Conservation (phyloP, 1,139 yeast genomes). For the Candida sanyaensis region DNA sequence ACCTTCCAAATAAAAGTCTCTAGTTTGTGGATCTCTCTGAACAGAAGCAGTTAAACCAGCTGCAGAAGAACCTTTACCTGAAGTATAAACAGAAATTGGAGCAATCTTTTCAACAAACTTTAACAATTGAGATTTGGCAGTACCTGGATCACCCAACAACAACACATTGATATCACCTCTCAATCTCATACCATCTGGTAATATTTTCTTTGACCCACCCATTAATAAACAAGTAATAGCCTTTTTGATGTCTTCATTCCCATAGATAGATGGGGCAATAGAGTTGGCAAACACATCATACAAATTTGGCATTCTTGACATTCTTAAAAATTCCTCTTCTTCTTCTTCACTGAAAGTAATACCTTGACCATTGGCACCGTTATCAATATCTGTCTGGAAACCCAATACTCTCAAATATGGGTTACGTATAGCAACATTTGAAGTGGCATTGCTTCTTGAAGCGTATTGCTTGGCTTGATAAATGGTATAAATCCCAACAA, state of each 20-base stretch:
- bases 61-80: slow-evolving; percentile 99
- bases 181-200: slow-evolving; percentile 95
- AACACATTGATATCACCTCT: slow-evolving; percentile 97
- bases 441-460: slow-evolving; percentile 25
- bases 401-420: slow-evolving; percentile 91
- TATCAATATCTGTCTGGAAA: slow-evolving; percentile 78
- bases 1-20: slow-evolving; percentile 95
- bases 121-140: slow-evolving; percentile 93
- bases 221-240: slow-evolving; percentile 88
- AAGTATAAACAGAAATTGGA: slow-evolving; percentile 93
- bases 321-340: slow-evolving; percentile 82
- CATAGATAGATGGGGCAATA: slow-evolving; percentile 96
- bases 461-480: slow-evolving; percentile 64
- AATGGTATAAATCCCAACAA: slow-evolving; percentile 90
- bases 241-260: slow-evolving; percentile 88
- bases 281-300: slow-evolving; percentile 85
- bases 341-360: slow-evolving; percentile 87
- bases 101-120: slow-evolving; percentile 94
- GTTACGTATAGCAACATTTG: slow-evolving; percentile 80
- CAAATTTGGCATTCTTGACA: slow-evolving; percentile 81
- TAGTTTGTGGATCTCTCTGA: slow-evolving; percentile 82
- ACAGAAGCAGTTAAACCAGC: slow-evolving; percentile 99
- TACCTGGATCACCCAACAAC: slow-evolving; percentile 96
- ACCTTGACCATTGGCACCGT: slow-evolving; percentile 61
- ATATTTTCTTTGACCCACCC: slow-evolving; percentile 91